A percentile compares a stretch with the other conserved stretches of the same genome.
phyloP scores from a whole-genome alignment of 2,329 filamentous ascomycete species.

The Aspergillus fumigatus region DNA sequence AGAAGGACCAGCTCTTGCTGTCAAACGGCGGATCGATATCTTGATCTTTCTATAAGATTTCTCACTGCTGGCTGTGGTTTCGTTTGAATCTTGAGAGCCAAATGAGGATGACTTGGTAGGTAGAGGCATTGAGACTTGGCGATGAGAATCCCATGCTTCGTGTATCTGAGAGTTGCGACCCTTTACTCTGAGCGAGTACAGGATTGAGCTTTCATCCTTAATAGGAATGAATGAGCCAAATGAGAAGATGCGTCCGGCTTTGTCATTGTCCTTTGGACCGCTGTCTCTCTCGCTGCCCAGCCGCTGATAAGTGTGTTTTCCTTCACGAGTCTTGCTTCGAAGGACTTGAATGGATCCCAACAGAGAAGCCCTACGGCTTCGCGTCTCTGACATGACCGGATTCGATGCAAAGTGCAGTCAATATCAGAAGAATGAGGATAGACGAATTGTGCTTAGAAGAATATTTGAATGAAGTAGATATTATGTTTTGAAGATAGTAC shows the following conservation, averaged over 20 bases:
- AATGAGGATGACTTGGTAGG: background rate
- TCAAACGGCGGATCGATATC: background rate
- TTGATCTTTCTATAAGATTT: background rate
- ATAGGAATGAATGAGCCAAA: background rate
- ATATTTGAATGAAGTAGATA: background rate
- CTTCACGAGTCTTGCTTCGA: conserved; percentile 14
- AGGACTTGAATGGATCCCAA: conserved; percentile 16
- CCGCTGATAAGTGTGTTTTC: background rate
- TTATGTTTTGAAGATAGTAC: background rate
- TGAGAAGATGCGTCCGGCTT: background rate
- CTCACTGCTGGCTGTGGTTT: background rate
- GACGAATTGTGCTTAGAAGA: background rate
- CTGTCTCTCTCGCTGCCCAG: background rate
- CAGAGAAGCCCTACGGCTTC: conserved; percentile 13
- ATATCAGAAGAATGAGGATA: background rate
- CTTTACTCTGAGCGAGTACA: background rate
- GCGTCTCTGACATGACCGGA: conserved; percentile 9
- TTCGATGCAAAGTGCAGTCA: background rate
- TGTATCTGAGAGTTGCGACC: background rate
- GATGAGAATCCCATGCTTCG: background rate
- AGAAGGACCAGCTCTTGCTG: background rate
- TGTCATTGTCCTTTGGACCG: background rate
- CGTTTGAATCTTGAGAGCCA: background rate
- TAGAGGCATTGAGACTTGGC: background rate
- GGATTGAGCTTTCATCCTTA: background rate